phyloP scores from a whole-genome alignment of 2,329 filamentous ascomycete genomes.

The Coniochaeta hoffmannii region DNA sequence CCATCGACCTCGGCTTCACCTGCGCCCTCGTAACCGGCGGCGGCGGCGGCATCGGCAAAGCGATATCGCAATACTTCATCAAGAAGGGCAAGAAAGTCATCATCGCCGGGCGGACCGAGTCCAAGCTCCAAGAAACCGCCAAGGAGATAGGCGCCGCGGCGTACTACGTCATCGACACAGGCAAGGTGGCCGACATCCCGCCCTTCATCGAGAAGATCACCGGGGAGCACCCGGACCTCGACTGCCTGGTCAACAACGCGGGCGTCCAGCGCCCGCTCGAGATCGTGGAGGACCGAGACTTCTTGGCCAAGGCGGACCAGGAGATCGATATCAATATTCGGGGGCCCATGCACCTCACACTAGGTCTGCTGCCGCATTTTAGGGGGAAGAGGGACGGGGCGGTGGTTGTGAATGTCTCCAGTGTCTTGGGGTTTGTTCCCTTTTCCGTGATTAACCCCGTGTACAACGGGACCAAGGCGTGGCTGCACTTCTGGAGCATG shows the following conservation, averaged over 20 bases:
- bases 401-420: constrained; percentile 46
- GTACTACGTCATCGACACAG: constrained; percentile 47
- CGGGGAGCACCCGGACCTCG: constrained; percentile 42
- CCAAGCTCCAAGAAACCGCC: constrained; percentile 36
- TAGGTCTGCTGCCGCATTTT: constrained; percentile 42
- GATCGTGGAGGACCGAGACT: constrained; percentile 27
- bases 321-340: constrained; percentile 53
- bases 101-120: constrained; percentile 46
- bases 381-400: constrained; percentile 31
- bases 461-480: constrained; percentile 54
- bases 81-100: constrained; percentile 40
- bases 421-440: constrained; percentile 44
- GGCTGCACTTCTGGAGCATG: constrained; percentile 49
- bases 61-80: constrained; percentile 37
- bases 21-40: constrained; percentile 43
- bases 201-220: constrained; percentile 36
- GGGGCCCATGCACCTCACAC: constrained; percentile 47
- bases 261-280: constrained; percentile 48
- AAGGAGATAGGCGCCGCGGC: constrained; percentile 34
- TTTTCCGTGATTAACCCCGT: constrained; percentile 47
- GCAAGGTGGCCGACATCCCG: constrained; percentile 33
- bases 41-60: constrained; percentile 43
- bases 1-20: constrained; percentile 24
- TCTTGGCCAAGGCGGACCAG: constrained; percentile 43
- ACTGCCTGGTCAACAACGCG: constrained; percentile 54